Percentiles rank a stretch among this genome's conserved stretches.
phyloP scores from a whole-genome alignment of 225 moss, liverwort and hornwort species.

The Asterella californica region DNA sequence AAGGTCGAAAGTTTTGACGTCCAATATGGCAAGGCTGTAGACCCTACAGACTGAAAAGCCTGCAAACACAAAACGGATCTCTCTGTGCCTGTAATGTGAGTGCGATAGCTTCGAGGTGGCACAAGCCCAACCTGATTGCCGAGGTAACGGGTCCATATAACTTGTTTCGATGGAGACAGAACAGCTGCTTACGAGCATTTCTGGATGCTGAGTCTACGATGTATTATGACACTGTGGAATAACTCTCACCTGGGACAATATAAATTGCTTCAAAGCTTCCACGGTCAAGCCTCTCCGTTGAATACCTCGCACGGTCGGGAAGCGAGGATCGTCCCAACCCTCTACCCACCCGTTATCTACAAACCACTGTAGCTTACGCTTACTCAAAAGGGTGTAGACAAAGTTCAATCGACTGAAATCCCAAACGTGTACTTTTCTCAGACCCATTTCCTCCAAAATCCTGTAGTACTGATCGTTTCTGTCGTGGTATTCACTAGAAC shows the following conservation, averaged over 20 bases:
- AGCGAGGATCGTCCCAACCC: constrained; percentile 92
- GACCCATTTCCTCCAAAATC: constrained; percentile 72
- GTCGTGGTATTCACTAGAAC: constrained; percentile 86
- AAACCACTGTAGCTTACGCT: constrained; percentile 85
- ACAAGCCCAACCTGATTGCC: background rate
- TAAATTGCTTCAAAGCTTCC: constrained; percentile 75
- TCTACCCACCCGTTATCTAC: constrained; percentile 76
- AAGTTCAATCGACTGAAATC: constrained; percentile 88
- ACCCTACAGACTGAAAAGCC: background rate
- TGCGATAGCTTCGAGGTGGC: background rate
- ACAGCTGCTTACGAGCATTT: background rate
- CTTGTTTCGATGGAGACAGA: background rate
- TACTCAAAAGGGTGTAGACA: constrained; percentile 89
- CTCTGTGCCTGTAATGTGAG: no score
- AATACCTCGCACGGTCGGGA: constrained; percentile 77
- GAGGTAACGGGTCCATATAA: background rate
- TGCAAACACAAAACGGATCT: background rate
- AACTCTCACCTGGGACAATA: constrained; percentile 64
- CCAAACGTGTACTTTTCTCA: constrained; percentile 72
- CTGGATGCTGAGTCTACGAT: background rate
- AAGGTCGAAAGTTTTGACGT: background rate
- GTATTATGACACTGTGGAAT: background rate
- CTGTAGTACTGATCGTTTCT: constrained; percentile 87
- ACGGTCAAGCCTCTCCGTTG: constrained; percentile 61
- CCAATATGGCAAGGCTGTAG: background rate